Base-by-base conservation (phyloP, 2,329 filamentous ascomycete genomes). In the Chrysosporium queenslandicum region DNA sequence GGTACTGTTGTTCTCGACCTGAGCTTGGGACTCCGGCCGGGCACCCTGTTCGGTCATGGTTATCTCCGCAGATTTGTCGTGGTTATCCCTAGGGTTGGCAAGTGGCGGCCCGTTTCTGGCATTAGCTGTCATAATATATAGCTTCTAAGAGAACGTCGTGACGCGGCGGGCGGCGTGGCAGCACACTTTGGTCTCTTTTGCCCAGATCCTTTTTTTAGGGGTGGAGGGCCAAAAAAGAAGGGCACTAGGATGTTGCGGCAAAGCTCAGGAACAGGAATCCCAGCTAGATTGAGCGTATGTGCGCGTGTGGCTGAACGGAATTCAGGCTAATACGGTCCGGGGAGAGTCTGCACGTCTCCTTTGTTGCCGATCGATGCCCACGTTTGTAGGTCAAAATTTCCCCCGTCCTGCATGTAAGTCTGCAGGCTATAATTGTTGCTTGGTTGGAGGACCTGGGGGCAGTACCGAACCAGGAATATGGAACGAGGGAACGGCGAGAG, bases 11-110 rank as follows among this genome's bases (percentile, higher is more conserved):
- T 52, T 47, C 16, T 41, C 23, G 23, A 6, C 42, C 25, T 52
- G 29, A 52, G 69, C 66, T 64, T 67, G 69, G 66, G 60, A 58
- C 39, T 62, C 74, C 68, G 58, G 74, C 74, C 57, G 72, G 64
- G 63, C 63, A 30, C 60, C 55, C 46, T 63, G 63, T 53, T 69
- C 65, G 39, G 65, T 64, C 57, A 65, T 63, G 49, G 66, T 66
- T 47, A 42, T 40, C 12, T 52, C 50, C 29, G 43, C 25, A 32
- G 25, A 12, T 25, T 29, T 41, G 42, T 34, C 18, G 43, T 30
- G 21, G 50, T 41, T 34, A 39, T 47, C 12, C 20, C 47, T 62
- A 64, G 52, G 62, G 60, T 50, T 69, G 45, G 63, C 66, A 55
- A 69, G 68, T 49, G 62, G 63, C 46, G 65, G 63, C 54, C 64